phyloP scores from a whole-genome alignment of 345 rosid genomes.

The Arabidopsis suecica region DNA sequence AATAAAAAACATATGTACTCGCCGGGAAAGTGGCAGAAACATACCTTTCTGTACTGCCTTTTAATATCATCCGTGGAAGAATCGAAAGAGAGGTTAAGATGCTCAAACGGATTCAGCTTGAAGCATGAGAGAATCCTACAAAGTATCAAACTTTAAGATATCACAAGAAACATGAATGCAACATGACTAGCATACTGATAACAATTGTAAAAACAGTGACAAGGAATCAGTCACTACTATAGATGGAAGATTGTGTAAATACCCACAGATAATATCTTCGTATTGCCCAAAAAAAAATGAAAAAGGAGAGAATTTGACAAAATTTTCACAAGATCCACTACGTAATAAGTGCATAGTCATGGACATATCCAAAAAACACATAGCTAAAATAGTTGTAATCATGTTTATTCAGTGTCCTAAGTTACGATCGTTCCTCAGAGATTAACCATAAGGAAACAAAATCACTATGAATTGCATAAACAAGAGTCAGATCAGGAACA shows the following conservation, averaged over 20 bases:
- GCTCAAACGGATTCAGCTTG: conserved; percentile 95
- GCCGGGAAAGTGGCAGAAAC: background rate
- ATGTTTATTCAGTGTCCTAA: conserved; percentile 6
- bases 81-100: conserved; percentile 74
- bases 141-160: background rate
- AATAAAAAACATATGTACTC: background rate
- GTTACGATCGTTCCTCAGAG: background rate
- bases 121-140: conserved; percentile 95
- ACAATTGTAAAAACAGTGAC: background rate
- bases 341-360: conserved; percentile 9
- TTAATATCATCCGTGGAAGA: conserved; percentile 77
- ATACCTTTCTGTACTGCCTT: conserved; percentile 95
- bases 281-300: background rate
- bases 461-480: conserved; percentile 4
- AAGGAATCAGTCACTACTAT: background rate
- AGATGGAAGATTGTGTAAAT: conserved; percentile 9
- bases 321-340: conserved; percentile 16
- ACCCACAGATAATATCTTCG: background rate
- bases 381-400: background rate
- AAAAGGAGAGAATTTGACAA: background rate
- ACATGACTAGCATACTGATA: conserved; percentile 4
- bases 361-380: background rate
- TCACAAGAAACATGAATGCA: conserved; percentile 1
- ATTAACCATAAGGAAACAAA: background rate
- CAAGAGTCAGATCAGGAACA: conserved; percentile 26